Conservation (phyloP, 2,329 filamentous ascomycete species). For the Zymoseptoria passerinii region DNA sequence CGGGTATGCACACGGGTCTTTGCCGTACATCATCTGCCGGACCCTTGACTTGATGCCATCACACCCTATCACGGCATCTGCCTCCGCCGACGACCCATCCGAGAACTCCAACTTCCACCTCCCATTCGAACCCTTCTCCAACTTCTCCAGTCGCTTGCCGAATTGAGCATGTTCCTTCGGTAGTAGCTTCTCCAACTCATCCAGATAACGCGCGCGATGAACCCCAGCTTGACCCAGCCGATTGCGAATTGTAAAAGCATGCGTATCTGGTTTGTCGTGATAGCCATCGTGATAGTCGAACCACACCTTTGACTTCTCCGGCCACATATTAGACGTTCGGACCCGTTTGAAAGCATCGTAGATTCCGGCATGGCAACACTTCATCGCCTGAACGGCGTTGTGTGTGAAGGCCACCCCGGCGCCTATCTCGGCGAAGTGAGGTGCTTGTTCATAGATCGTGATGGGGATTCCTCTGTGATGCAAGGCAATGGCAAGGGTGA, state of each 20-base stretch:
- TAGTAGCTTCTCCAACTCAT: constrained; percentile 34
- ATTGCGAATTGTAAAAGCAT: constrained; percentile 23
- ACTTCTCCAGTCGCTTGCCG: constrained; percentile 24
- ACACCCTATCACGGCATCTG: constrained; percentile 24
- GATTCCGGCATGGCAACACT: constrained; percentile 42
- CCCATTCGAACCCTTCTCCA: constrained; percentile 22
- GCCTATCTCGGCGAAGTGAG: constrained; percentile 49
- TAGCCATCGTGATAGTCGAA: constrained; percentile 37
- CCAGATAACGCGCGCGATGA: constrained; percentile 36
- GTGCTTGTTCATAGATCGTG: constrained; percentile 49
- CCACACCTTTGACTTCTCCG: constrained; percentile 32
- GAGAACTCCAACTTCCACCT: constrained; percentile 30
- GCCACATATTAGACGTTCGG: constrained; percentile 34
- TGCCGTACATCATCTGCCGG: constrained; percentile 35
- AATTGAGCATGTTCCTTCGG: constrained; percentile 30
- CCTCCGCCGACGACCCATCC: constrained; percentile 37
- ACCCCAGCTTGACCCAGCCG: constrained; percentile 22
- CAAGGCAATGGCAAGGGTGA: constrained; percentile 47
- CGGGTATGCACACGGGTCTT: constrained; percentile 37
- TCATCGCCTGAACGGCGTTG: constrained; percentile 48
- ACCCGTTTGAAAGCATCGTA: constrained; percentile 37
- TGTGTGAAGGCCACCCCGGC: constrained; percentile 50
- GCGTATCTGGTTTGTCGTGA: constrained; percentile 16
- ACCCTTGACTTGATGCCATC: constrained; percentile 48
- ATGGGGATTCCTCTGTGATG: constrained; percentile 35